Conservation (phyloP, 257 asterid species). For the Misopates orontium region DNA sequence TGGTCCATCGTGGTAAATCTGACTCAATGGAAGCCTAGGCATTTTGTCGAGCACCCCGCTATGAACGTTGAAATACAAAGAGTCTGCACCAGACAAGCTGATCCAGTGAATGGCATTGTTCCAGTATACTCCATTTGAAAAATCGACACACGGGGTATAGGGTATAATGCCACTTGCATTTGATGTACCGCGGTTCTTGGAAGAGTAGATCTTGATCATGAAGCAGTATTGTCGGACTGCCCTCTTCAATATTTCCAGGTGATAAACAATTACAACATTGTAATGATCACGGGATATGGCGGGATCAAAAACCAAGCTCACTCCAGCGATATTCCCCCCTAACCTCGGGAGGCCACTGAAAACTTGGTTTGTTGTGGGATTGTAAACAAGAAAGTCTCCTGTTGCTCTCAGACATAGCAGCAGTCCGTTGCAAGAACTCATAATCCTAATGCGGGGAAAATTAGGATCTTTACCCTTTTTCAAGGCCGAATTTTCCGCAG, state of each 20-base stretch:
- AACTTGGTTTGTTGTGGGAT: neutral
- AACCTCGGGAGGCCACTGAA: neutral
- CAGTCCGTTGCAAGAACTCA: conserved; percentile 35
- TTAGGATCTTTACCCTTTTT: neutral
- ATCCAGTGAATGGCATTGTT: conserved; percentile 24
- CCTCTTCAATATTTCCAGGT: neutral
- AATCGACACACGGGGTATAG: neutral
- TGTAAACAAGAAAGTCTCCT: conserved; percentile 17
- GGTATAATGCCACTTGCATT: conserved; percentile 7
- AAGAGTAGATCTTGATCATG: conserved; percentile 24
- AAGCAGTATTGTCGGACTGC: too few relatives aligned
- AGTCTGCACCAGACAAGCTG: neutral
- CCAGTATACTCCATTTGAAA: conserved; percentile 10
- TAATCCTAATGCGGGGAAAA: neutral
- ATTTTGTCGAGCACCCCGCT: neutral
- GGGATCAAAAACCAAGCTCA: conserved; percentile 40
- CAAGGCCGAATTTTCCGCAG: neutral
- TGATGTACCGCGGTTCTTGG: conserved; percentile 26
- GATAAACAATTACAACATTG: conserved; percentile 24
- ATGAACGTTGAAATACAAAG: conserved; percentile 23
- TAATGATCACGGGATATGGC: conserved; percentile 26
- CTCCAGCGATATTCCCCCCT: neutral
- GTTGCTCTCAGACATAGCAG: conserved; percentile 1
- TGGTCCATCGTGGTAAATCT: neutral
- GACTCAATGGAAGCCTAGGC: conserved; percentile 4